A percentile compares a stretch with the other conserved stretches of the same genome.
These are phyloP conservation scores for Styphnolobium japonicum DNA, from an alignment of 306 rosid species.

Conservation along the genomic window DNA sequence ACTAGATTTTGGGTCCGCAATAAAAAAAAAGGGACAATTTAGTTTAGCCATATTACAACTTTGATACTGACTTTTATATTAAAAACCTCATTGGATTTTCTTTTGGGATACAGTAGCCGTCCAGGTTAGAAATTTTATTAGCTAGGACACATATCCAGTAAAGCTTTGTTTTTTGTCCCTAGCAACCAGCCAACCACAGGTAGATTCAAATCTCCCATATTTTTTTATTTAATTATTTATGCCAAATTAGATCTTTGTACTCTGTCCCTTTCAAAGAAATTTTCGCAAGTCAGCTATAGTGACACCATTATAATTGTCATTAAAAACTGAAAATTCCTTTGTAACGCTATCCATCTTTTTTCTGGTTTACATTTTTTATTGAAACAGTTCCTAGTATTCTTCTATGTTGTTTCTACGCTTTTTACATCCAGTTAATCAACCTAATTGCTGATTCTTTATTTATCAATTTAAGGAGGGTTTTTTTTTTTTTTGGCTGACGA, in stretches of 20 bases:
- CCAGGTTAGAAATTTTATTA: constrained; percentile 7
- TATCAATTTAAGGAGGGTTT: not conserved
- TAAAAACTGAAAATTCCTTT: not conserved
- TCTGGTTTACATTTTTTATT: not conserved
- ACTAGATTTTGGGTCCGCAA: not conserved
- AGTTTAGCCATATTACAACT: constrained; percentile 10
- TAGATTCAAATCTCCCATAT: constrained; percentile 13
- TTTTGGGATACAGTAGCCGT: not conserved
- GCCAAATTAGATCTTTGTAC: not conserved
- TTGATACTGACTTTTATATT: constrained; percentile 4
- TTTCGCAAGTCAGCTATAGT: constrained; percentile 12
- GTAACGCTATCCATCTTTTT: not conserved
- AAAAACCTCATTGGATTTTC: constrained; percentile 2
- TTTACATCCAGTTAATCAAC: not conserved
- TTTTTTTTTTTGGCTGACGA: not conserved
- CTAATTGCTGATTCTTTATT: not conserved
- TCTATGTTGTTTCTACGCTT: not conserved
- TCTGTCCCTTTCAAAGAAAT: not conserved
- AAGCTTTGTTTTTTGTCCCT: not conserved
- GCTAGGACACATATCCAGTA: not conserved
- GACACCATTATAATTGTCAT: not conserved
- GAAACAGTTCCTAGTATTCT: not conserved
- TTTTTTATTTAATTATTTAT: not conserved
- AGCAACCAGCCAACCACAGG: not conserved
- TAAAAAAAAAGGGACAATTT: not conserved